Percentiles rank a stretch among this genome's conserved stretches.
Conservation (phyloP, 768 basidiomycete species). For the Tephrocybe sp. region DNA sequence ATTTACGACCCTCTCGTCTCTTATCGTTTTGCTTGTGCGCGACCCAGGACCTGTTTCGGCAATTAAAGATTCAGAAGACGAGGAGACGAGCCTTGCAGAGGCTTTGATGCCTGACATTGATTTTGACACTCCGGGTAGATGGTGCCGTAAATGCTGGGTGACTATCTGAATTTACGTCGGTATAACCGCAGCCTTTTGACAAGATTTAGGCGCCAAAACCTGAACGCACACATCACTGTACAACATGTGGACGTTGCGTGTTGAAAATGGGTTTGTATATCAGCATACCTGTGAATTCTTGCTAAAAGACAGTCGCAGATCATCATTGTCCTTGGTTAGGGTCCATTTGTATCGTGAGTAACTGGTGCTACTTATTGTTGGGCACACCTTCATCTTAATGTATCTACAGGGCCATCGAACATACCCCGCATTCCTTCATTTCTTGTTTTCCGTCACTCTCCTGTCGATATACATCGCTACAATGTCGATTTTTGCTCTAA, state of each 20-base stretch:
- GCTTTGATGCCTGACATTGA: slow-evolving; percentile 61
- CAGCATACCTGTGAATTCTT: not conserved
- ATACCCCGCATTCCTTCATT: slow-evolving; percentile 82
- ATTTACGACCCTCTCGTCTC: slow-evolving; percentile 69
- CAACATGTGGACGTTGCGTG: slow-evolving; percentile 72
- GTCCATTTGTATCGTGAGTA: slow-evolving; percentile 71
- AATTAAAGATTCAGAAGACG: slow-evolving; percentile 28
- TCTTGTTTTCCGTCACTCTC: slow-evolving; percentile 62
- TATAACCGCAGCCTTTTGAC: not conserved
- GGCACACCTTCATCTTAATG: not conserved
- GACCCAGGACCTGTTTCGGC: slow-evolving; percentile 69
- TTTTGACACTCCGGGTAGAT: slow-evolving; percentile 53
- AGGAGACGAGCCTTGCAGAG: slow-evolving; percentile 54
- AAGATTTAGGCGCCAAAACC: slow-evolving; percentile 62
- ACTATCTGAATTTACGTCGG: slow-evolving; percentile 9
- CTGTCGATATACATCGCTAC: slow-evolving; percentile 61
- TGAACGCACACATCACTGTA: slow-evolving; percentile 80
- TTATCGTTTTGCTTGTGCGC: slow-evolving; percentile 69
- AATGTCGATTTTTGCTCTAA: slow-evolving; percentile 53
- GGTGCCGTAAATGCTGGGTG: slow-evolving; percentile 80
- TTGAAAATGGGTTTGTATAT: slow-evolving; percentile 76
- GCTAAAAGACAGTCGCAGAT: slow-evolving; percentile 41
- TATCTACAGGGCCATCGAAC: slow-evolving; percentile 71
- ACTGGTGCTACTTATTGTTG: not conserved
- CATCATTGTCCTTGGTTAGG: slow-evolving; percentile 90